These are phyloP conservation scores for Hortiboletus rubellus DNA, from an alignment of 1,284 basidiomycete genomes.

Conservation along the genomic window DNA sequence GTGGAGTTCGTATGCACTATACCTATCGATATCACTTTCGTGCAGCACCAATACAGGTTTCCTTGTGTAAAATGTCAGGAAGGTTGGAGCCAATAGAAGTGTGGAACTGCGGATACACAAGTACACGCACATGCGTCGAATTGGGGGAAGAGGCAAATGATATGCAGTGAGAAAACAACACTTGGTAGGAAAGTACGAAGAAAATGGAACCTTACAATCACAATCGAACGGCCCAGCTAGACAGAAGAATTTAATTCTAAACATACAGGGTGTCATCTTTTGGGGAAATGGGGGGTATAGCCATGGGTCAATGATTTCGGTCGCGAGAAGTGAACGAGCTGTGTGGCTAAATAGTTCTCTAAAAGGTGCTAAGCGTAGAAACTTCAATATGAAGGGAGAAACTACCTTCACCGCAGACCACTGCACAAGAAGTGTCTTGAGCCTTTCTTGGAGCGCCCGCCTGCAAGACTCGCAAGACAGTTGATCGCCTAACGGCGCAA, in stretches of 20 bases:
- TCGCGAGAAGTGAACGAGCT: neutral
- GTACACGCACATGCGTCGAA: conserved; percentile 2
- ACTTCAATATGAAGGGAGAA: neutral
- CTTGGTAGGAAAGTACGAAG: neutral
- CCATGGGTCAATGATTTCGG: neutral
- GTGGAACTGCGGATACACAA: neutral
- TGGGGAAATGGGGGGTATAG: conserved; percentile 8
- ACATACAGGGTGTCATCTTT: neutral
- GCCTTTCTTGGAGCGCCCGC: conserved; percentile 57
- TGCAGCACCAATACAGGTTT: conserved; percentile 10
- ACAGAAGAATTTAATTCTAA: neutral
- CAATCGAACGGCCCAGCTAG: neutral
- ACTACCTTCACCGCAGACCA: conserved; percentile 77
- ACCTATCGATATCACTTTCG: conserved; percentile 11
- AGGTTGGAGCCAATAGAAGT: neutral
- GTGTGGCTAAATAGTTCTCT: conserved; percentile 36
- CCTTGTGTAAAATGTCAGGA: neutral
- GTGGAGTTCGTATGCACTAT: conserved; percentile 8
- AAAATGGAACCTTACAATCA: conserved; percentile 1
- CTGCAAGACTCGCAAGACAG: conserved; percentile 63
- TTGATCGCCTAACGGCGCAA: conserved; percentile 58
- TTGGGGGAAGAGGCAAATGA: neutral
- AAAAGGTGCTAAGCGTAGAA: conserved; percentile 10
- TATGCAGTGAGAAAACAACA: conserved; percentile 1
- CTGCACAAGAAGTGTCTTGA: conserved; percentile 66